These are phyloP conservation scores for Aspergillus nomiae DNA, from an alignment of 2,329 filamentous ascomycete species.

Conservation along the genomic window DNA sequence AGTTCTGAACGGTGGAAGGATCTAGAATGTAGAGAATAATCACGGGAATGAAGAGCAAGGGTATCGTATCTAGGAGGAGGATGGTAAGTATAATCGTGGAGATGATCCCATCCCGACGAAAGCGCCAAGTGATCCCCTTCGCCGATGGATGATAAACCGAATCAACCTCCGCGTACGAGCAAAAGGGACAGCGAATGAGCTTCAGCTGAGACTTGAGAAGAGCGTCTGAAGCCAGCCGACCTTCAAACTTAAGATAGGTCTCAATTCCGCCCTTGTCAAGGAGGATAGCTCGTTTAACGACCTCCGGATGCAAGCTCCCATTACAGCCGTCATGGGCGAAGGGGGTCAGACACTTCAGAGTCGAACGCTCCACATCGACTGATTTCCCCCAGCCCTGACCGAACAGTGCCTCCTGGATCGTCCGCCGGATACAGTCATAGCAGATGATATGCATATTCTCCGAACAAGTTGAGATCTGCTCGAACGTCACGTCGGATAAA, in stretches of 20 bases:
- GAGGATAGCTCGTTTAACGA: conserved; percentile 72
- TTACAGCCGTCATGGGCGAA: conserved; percentile 66
- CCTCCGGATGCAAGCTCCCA: conserved; percentile 69
- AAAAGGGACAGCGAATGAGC: conserved; percentile 85
- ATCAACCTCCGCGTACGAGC: conserved; percentile 86
- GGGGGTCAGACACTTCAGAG: conserved; percentile 80
- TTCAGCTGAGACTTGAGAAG: conserved; percentile 73
- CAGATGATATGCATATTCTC: conserved; percentile 48
- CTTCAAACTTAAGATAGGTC: conserved; percentile 73
- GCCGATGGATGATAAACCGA: conserved; percentile 65
- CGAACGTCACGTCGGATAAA: conserved; percentile 50
- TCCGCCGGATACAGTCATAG: conserved; percentile 76
- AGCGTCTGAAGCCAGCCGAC: conserved; percentile 74
- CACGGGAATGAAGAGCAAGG: conserved; percentile 53
- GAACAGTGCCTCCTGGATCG: conserved; percentile 84
- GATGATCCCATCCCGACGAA: conserved; percentile 59
- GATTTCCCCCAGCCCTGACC: conserved; percentile 88
- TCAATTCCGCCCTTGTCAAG: conserved; percentile 70
- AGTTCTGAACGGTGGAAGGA: conserved; percentile 47
- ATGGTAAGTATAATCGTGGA: conserved; percentile 53
- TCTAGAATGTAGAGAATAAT: conserved; percentile 60
- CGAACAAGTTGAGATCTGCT: conserved; percentile 51
- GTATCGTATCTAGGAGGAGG: conserved; percentile 46
- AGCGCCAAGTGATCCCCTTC: conserved; percentile 56
- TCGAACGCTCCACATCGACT: conserved; percentile 71